Percentiles rank a stretch among this genome's conserved stretches.
phyloP scores from a whole-genome alignment of 768 basidiomycete genomes.

The Lyophyllum semitale region DNA sequence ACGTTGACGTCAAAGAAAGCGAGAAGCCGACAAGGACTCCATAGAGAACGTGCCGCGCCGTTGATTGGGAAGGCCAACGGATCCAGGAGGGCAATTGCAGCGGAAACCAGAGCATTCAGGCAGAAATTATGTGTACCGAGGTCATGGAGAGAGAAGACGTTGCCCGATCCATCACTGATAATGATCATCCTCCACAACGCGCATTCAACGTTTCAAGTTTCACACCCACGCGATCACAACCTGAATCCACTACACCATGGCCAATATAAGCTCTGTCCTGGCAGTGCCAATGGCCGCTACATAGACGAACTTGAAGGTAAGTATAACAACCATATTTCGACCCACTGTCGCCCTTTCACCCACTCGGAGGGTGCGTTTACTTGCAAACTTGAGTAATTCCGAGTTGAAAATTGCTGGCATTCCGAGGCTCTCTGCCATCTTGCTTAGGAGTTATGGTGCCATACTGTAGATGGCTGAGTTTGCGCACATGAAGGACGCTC shows the following conservation, averaged over 20 bases:
- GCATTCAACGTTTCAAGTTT: background rate
- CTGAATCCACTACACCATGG: background rate
- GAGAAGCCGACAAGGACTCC: constrained; percentile 73
- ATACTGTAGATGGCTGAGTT: background rate
- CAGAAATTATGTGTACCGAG: constrained; percentile 2
- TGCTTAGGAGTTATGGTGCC: constrained; percentile 1
- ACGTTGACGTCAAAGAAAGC: constrained; percentile 71
- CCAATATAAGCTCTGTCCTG: too few relatives aligned
- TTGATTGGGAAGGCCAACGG: constrained; percentile 37
- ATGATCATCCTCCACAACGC: constrained; percentile 3
- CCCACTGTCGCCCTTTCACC: background rate
- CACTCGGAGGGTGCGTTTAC: background rate
- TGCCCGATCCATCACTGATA: constrained; percentile 5
- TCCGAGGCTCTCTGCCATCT: background rate
- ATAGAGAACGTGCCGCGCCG: constrained; percentile 37
- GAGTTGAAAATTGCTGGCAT: background rate
- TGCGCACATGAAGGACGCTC: background rate
- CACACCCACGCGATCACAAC: background rate
- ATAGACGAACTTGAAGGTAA: too few relatives aligned
- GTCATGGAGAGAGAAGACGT: constrained; percentile 14
- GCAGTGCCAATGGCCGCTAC: too few relatives aligned
- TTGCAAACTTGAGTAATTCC: constrained; percentile 10
- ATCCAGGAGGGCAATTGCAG: constrained; percentile 31
- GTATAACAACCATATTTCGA: background rate
- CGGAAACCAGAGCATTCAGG: constrained; percentile 23